Evolutionary conservation across 164 flowering plant species (phyloP).

Genomic region (Amborella trichopoda): DNA sequence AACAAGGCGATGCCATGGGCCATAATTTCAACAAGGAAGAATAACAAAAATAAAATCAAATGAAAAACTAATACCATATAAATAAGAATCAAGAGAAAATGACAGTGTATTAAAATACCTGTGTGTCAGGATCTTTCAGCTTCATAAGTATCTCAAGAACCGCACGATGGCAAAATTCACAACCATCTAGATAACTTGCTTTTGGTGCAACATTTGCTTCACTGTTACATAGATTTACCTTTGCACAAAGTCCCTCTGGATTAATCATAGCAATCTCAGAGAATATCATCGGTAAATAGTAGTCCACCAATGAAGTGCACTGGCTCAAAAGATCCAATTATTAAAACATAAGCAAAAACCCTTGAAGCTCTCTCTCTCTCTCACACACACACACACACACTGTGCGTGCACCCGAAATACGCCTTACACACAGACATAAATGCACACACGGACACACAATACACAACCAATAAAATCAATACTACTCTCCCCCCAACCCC

Average conservation of each 20-base stretch:
- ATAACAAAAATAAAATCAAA: too few species aligned
- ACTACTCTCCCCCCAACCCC: too few species aligned
- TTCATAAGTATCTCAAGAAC: constrained; percentile 41
- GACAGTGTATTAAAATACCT: constrained; percentile 30
- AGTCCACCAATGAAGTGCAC: constrained; percentile 77
- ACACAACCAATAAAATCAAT: too few species aligned
- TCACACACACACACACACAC: too few species aligned
- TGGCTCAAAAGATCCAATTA: too few species aligned
- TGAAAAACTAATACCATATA: too few species aligned
- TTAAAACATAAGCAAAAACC: too few species aligned
- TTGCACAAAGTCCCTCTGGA: constrained; percentile 56
- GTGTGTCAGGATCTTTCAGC: constrained; percentile 88
- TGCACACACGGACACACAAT: too few species aligned
- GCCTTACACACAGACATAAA: too few species aligned
- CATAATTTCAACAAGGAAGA: neutral
- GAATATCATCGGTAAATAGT: constrained; percentile 77
- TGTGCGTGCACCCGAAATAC: too few species aligned
- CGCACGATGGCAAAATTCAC: constrained; percentile 55
- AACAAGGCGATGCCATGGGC: constrained; percentile 1
- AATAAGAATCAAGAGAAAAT: too few species aligned
- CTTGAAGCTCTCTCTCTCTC: too few species aligned
- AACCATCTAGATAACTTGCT: constrained; percentile 25
- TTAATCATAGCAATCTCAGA: constrained; percentile 33
- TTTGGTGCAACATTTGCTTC: constrained; percentile 11
- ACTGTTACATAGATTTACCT: constrained; percentile 49